These are phyloP conservation scores for Trypanosoma platydactyli DNA, from an alignment of 208 protist genomes.

Conservation along the genomic window DNA sequence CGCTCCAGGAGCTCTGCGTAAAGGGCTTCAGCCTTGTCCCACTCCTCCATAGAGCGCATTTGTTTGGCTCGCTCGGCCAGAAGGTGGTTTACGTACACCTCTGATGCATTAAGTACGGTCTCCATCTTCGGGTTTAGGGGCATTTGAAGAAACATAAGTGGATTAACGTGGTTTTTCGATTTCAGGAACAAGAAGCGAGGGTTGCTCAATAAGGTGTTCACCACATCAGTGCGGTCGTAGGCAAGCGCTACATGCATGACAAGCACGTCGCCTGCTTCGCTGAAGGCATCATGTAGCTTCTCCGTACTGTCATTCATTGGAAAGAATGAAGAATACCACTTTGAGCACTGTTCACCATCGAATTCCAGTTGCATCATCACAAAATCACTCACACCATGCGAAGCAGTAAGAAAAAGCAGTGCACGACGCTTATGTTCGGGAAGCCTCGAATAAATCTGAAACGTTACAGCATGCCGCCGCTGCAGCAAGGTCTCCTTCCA, in stretches of 20 bases:
- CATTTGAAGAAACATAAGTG: constrained; percentile 18
- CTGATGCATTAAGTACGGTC: constrained; percentile 24
- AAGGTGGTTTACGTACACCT: constrained; percentile 25
- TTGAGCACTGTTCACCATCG: constrained; percentile 12
- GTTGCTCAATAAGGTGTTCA: constrained; percentile 14
- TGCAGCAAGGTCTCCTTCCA: constrained; percentile 33
- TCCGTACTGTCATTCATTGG: constrained; percentile 7
- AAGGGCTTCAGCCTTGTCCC: constrained; percentile 6
- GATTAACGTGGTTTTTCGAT: constrained; percentile 19
- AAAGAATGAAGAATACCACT: constrained; percentile 18
- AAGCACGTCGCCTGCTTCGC: constrained; percentile 21
- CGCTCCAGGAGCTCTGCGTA: constrained; percentile 20
- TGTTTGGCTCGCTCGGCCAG: constrained; percentile 26
- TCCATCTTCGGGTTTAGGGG: constrained; percentile 2
- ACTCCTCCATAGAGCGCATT: constrained; percentile 5
- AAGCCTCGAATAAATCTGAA: constrained; percentile 34
- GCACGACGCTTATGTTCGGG: constrained; percentile 18
- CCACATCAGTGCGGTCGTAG: constrained; percentile 15
- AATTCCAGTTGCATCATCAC: constrained; percentile 37
- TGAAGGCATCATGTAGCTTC: constrained; percentile 10
- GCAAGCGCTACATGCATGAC: constrained; percentile 36
- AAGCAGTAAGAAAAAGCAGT: constrained; percentile 39
- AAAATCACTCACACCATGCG: constrained; percentile 41
- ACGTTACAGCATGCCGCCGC: constrained; percentile 15
- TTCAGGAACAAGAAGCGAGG: constrained; percentile 21